These are phyloP conservation scores for Amanita pallidorosea DNA, from an alignment of 768 basidiomycete genomes.

Conservation along the genomic window DNA sequence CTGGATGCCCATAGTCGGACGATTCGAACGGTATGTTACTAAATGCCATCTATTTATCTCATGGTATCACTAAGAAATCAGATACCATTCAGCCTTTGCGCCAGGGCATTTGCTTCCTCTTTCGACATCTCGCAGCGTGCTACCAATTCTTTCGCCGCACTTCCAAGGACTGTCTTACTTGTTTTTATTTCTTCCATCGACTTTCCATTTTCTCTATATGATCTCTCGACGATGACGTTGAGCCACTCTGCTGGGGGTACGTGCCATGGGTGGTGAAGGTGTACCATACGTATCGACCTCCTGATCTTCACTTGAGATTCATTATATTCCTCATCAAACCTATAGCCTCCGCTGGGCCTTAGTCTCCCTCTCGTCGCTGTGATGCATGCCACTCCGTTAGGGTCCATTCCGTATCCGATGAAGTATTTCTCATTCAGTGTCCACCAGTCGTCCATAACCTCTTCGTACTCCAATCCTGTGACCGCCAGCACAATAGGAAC, in stretches of 20 bases:
- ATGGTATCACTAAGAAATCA: neutral
- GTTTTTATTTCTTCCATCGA: conserved; percentile 6
- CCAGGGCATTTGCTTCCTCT: neutral
- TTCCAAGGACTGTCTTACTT: conserved; percentile 4
- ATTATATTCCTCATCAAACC: conserved; percentile 17
- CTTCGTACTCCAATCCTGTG: conserved; percentile 26
- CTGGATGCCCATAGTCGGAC: too few relatives aligned
- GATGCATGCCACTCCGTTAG: conserved; percentile 26
- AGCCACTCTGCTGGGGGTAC: conserved; percentile 10
- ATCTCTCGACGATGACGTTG: conserved; percentile 6
- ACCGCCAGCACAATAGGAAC: conserved; percentile 28
- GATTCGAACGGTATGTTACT: too few relatives aligned
- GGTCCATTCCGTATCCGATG: conserved; percentile 16
- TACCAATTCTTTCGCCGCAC: conserved; percentile 6
- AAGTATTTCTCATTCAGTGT: conserved; percentile 13
- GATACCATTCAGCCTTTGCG: neutral
- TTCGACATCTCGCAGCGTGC: conserved; percentile 8
- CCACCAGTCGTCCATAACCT: conserved; percentile 10
- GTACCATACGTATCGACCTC: conserved; percentile 7
- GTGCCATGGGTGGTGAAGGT: conserved; percentile 7
- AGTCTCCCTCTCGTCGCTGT: conserved; percentile 20
- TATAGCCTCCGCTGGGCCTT: conserved; percentile 6
- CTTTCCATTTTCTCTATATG: conserved; percentile 6
- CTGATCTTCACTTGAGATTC: conserved; percentile 18
- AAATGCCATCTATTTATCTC: too few relatives aligned